Base-by-base conservation (phyloP, 192 early-diverging fungal genomes). In the Paraglomus brasilianum region DNA sequence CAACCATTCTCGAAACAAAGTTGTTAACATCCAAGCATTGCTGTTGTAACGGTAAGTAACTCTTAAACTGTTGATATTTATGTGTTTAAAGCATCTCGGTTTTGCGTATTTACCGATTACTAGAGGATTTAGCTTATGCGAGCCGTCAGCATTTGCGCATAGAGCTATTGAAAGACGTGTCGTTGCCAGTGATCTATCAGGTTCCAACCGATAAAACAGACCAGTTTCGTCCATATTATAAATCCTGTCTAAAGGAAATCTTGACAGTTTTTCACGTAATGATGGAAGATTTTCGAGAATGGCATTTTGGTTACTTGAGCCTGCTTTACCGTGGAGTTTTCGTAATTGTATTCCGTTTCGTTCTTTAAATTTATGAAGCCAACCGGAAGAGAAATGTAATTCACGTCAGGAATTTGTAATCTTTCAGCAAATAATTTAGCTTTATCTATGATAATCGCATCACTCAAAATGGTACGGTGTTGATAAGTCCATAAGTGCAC, bases 331-430 rank as follows among this genome's bases (percentile, higher is more conserved):
- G 8, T 70, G 43, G 6, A 60, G 43, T 60, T 70, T 70, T 58
- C 36, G 8, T 61, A 48, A 30, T 21, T 64, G 67, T 5, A 80
- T 53, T 8, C 74, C 70, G 61, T 80, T 73, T 24, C 62, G 45
- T 46, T 73, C 24, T 56, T 80, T 80, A 57, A 80, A 80, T 49
- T 77, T 80, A 55, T 70, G 57, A 39, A 80, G 62, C 73, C 75
- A 80, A 5, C 78, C 73, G 48, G 62, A 70, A 19, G 75, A 80
- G 48, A 80, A 80, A n/a, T 50, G 39, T 17, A 80, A 56, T 52
- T 49, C 61, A 5, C 47, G 8, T 65, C n/a, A 0, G 66, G 51
- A 62, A 62, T 36, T 5, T 36, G 7, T n/a, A 62, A 45, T 42
- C 43, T 6, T n/a, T 3, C 14, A 17, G 60, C 60, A 17, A 62